Evolutionary conservation across 208 protist species (phyloP).

Genomic region (Acanthamoeba quina): DNA sequence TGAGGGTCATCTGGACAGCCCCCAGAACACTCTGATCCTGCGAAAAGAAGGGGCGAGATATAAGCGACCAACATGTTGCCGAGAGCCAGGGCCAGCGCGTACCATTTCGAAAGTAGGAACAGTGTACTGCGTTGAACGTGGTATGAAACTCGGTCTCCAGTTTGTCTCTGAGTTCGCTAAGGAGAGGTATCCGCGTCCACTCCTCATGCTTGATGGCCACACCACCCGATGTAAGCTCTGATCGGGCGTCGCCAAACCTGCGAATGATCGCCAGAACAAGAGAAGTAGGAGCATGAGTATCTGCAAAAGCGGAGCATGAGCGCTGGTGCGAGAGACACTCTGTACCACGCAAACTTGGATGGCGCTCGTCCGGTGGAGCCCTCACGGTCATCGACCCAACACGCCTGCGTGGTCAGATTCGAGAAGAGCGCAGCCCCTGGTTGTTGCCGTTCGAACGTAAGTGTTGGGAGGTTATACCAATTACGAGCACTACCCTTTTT

Average conservation of each 20-base stretch:
- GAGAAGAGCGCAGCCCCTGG: background rate
- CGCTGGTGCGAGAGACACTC: background rate
- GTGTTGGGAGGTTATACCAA: too few relatives aligned
- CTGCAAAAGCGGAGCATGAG: too few relatives aligned
- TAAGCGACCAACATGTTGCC: background rate
- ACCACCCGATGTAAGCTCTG: background rate
- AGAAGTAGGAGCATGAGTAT: background rate
- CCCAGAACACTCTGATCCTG: background rate
- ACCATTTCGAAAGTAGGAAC: constrained; percentile 11
- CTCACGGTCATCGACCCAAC: background rate
- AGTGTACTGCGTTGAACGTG: constrained; percentile 10
- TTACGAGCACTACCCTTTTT: too few relatives aligned
- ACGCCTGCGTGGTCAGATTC: background rate
- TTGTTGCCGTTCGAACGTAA: background rate
- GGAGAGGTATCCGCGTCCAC: background rate
- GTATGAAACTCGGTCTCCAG: constrained; percentile 18
- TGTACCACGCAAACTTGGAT: constrained; percentile 4
- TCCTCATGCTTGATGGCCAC: constrained; percentile 14
- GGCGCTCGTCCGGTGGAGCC: background rate
- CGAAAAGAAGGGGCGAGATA: too few relatives aligned
- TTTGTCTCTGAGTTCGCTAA: background rate
- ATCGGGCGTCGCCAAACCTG: constrained; percentile 30
- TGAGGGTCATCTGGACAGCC: background rate
- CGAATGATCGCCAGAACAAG: background rate
- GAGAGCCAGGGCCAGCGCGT: background rate